phyloP scores from a whole-genome alignment of 1,284 basidiomycete genomes.

The Sporisorium exsertum region DNA sequence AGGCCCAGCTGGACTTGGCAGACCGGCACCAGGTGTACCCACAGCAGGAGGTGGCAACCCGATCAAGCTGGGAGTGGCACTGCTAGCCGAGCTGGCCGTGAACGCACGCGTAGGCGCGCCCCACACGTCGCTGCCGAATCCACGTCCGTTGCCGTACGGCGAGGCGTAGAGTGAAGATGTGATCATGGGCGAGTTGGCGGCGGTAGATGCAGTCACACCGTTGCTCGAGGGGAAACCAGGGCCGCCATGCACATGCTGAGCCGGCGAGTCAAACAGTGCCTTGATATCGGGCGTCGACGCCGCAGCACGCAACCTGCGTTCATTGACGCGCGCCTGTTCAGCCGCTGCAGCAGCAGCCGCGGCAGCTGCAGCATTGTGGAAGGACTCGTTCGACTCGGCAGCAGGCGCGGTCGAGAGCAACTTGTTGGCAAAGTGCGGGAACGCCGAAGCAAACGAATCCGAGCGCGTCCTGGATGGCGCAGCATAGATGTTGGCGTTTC shows the following conservation, averaged over 20 bases:
- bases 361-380: slow-evolving; percentile 46
- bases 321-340: slow-evolving; percentile 73
- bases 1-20: slow-evolving; percentile 30
- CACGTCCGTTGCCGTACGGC: slow-evolving; percentile 55
- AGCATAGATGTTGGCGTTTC: slow-evolving; percentile 75
- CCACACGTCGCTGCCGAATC: slow-evolving; percentile 64
- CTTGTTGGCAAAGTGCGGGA: slow-evolving; percentile 96
- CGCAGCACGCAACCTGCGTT: slow-evolving; percentile 82
- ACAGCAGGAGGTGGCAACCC: slow-evolving; percentile 37
- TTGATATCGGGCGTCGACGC: slow-evolving; percentile 94
- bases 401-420: slow-evolving; percentile 71
- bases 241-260: slow-evolving; percentile 70
- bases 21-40: slow-evolving; percentile 21
- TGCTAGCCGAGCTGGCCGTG: slow-evolving; percentile 41
- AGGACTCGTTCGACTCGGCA: slow-evolving; percentile 59
- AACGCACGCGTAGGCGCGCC: slow-evolving; percentile 58
- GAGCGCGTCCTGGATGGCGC: slow-evolving; percentile 72
- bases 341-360: slow-evolving; percentile 30
- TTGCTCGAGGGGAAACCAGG: slow-evolving; percentile 60
- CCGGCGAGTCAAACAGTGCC: slow-evolving; percentile 80
- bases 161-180: slow-evolving; percentile 63
- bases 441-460: slow-evolving; percentile 92
- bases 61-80: slow-evolving; percentile 38
- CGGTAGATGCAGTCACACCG: slow-evolving; percentile 29
- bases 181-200: slow-evolving; percentile 54